Conservation (phyloP, 169 alveolate species). For the Plasmodium reichenowi region DNA sequence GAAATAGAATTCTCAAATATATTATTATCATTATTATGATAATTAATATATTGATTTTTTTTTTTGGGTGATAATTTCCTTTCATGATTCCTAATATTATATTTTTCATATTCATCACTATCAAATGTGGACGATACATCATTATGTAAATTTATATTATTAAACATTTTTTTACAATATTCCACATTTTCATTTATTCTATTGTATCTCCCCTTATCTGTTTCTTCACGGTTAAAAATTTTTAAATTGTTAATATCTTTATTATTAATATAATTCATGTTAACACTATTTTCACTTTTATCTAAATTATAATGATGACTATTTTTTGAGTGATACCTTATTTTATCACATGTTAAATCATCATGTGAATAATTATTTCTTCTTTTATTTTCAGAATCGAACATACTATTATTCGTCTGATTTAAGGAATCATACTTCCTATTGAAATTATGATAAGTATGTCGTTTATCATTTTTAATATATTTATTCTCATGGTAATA, state of each 20-base stretch:
- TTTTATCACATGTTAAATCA: background rate
- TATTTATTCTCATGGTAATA: conserved; percentile 1
- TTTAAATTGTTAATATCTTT: background rate
- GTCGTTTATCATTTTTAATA: conserved; percentile 8
- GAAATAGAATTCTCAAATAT: too few relatives aligned
- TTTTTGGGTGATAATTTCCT: too few relatives aligned
- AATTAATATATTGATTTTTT: too few relatives aligned
- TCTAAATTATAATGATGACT: background rate
- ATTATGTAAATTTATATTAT: background rate
- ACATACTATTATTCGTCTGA: background rate
- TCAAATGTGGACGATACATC: background rate
- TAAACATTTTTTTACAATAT: conserved; percentile 17
- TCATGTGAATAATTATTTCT: background rate
- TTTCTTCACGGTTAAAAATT: conserved; percentile 2
- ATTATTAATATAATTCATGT: background rate
- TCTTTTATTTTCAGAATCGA: conserved; percentile 1
- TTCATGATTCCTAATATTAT: too few relatives aligned
- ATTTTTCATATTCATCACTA: too few relatives aligned
- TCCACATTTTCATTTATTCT: conserved; percentile 25
- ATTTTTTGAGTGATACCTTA: background rate
- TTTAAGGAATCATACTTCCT: conserved; percentile 12
- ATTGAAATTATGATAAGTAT: conserved; percentile 14
- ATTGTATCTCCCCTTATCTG: conserved; percentile 1
- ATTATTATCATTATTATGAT: too few relatives aligned
- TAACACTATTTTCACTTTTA: too few relatives aligned